Evolutionary conservation across 2,329 filamentous ascomycete genomes (phyloP).

Genomic region (Colletotrichum echinochloae): DNA sequence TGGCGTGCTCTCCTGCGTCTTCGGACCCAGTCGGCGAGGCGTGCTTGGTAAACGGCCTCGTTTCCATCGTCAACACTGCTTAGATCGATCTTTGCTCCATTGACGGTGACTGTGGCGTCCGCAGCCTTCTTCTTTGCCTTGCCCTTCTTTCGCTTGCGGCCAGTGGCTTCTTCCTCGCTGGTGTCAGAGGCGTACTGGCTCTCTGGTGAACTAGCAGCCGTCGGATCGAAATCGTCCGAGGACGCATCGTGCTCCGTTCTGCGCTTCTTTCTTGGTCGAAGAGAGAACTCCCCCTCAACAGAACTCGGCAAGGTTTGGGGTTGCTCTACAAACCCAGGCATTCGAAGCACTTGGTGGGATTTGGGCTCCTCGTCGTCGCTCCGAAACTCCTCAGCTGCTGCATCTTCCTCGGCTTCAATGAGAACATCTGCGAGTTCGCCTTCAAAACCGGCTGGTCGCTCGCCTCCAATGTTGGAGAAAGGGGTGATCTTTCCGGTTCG

Average conservation of each 20-base stretch:
- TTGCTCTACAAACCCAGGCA: constrained; percentile 76
- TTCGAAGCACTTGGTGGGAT: constrained; percentile 79
- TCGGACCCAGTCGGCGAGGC: constrained; percentile 81
- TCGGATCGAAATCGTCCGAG: constrained; percentile 61
- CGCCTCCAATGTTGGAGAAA: constrained; percentile 82
- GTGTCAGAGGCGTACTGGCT: constrained; percentile 49
- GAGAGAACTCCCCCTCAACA: constrained; percentile 65
- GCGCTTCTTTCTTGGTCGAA: constrained; percentile 69
- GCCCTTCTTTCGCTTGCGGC: constrained; percentile 56
- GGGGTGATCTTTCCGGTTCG: constrained; percentile 98
- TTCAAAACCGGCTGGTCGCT: constrained; percentile 70
- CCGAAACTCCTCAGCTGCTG: constrained; percentile 60
- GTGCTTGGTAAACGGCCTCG: constrained; percentile 80
- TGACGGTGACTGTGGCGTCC: constrained; percentile 39
- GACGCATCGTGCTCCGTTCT: constrained; percentile 54
- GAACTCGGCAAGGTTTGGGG: constrained; percentile 49
- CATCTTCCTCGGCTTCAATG: constrained; percentile 84
- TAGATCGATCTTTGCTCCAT: constrained; percentile 60
- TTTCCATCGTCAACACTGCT: constrained; percentile 87
- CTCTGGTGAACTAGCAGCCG: constrained; percentile 42
- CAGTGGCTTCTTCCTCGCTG: constrained; percentile 55
- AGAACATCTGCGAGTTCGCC: constrained; percentile 82
- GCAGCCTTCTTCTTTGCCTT: constrained; percentile 56
- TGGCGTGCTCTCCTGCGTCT: constrained; percentile 57
- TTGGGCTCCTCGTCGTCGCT: constrained; percentile 62